A percentile compares a stretch with the other conserved stretches of the same genome.
Conservation (phyloP, 139 green algal species). For the Micractinium sp. region DNA sequence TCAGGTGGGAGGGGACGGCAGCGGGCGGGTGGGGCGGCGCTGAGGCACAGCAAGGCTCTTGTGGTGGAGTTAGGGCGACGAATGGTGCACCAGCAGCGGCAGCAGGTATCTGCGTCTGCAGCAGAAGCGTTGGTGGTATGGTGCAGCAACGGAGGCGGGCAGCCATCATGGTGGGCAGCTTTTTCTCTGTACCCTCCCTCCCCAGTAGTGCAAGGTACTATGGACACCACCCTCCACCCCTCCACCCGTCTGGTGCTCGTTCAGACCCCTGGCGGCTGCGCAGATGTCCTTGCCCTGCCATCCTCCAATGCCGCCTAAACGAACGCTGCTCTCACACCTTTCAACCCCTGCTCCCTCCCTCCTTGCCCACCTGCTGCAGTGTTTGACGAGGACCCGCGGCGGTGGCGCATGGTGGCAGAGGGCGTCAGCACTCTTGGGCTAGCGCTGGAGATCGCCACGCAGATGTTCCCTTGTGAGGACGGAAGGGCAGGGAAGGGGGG, state of each 20-base stretch:
- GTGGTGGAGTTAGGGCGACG: not conserved
- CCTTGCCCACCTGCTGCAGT: slow-evolving; percentile 33
- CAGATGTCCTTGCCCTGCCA: too few species aligned
- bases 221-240: too few species aligned
- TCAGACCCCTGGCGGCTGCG: too few species aligned
- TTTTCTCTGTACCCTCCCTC: too few species aligned
- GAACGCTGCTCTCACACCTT: too few species aligned
- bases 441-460: slow-evolving; percentile 83
- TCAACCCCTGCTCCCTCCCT: not conserved
- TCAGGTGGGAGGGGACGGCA: not conserved
- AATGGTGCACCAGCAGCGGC: not conserved
- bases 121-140: too few species aligned
- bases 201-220: too few species aligned
- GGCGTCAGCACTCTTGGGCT: slow-evolving; percentile 61
- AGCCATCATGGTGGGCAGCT: too few species aligned
- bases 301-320: too few species aligned
- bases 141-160: too few species aligned
- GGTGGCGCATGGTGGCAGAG: slow-evolving; percentile 83
- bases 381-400: slow-evolving; percentile 77
- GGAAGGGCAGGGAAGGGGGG: not conserved
- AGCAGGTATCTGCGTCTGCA: not conserved
- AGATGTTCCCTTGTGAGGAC: slow-evolving; percentile 55
- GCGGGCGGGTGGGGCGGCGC: not conserved
- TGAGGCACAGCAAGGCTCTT: not conserved
- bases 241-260: too few species aligned